Evolutionary conservation across 257 asterid species (phyloP).

Genomic region (Nicotiana tabacum): DNA sequence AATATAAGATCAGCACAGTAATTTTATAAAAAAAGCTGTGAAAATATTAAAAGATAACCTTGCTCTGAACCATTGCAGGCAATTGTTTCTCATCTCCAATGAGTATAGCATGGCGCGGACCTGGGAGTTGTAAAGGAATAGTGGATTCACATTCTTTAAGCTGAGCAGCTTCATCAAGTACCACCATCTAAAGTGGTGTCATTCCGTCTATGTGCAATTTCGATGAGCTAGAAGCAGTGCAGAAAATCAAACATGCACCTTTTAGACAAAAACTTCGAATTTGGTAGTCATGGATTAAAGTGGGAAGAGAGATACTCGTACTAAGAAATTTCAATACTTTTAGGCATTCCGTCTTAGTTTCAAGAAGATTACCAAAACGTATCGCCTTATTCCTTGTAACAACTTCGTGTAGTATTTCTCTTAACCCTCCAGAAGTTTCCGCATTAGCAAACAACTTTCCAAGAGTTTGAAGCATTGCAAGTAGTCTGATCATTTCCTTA

Average conservation of each 20-base stretch:
- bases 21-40: neutral
- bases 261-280: constrained; percentile 26
- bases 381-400: neutral
- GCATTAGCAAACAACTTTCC: neutral
- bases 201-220: constrained; percentile 14
- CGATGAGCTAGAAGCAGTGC: constrained; percentile 43
- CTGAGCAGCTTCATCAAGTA: constrained; percentile 67
- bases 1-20: neutral
- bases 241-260: constrained; percentile 35
- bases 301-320: constrained; percentile 19
- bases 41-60: constrained; percentile 21
- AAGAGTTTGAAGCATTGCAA: constrained; percentile 17
- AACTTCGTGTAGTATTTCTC: constrained; percentile 1
- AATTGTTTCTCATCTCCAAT: constrained; percentile 60
- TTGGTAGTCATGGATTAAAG: neutral
- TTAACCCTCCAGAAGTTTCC: neutral
- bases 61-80: constrained; percentile 54
- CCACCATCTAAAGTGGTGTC: constrained; percentile 26
- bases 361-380: neutral
- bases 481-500: constrained; percentile 17
- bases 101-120: constrained; percentile 49
- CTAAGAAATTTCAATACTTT: constrained; percentile 13
- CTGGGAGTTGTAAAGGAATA: constrained; percentile 45
- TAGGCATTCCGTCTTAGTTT: constrained; percentile 17
- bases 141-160: constrained; percentile 56